Base-by-base conservation (phyloP, 257 asterid genomes). In the Nicotiana otophora region DNA sequence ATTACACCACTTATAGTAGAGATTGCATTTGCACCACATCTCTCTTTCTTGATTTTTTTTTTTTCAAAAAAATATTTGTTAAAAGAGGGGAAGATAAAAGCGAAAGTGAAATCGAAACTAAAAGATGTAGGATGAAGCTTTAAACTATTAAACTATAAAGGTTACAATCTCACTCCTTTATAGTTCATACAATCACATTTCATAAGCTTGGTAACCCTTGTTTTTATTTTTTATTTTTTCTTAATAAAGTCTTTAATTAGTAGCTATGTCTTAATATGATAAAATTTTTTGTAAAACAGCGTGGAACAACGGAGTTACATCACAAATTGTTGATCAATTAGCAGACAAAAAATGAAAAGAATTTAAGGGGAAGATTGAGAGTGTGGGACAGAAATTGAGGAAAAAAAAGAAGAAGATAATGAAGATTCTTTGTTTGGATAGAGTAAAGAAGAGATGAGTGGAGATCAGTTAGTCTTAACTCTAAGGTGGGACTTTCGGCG, bases 401-500 rank as follows among this genome's bases (percentile, higher is more conserved):
- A 3, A 31, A 31, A 11, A 70, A 70, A 4, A 36, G 30, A 34
- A 36, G 19, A 69, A 1, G 63, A 10, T 39, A 26, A 26, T 1
- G 17, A 26, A 7, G 36, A 65, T 65, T 15, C 5, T 1, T 64
- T 14, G 69, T 7, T 23, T 26, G 68, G 68, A 10, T 62, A 62
- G 36, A 63, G 39, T 12, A 12, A 63, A 15, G 23, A 48, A 72
- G 2, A 72, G 39, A 74, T 74, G 23, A 48, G 20, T 63, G 81
- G 57, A 66, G 19, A 77, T 23, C 60, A 9, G 19, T 5, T 39
- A 80, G 14, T 78, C 26, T 23, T 48, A 57, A 39, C 10, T 7
- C 10, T 51, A 16, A 28, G 63, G 46, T 11, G 63, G 81, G 67
- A 77, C 88, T 87, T 81, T 85, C 83, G 85, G 88, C 63, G 69